phyloP scores from a whole-genome alignment of 2,329 filamentous ascomycete genomes.

The Aspergillus ruber region DNA sequence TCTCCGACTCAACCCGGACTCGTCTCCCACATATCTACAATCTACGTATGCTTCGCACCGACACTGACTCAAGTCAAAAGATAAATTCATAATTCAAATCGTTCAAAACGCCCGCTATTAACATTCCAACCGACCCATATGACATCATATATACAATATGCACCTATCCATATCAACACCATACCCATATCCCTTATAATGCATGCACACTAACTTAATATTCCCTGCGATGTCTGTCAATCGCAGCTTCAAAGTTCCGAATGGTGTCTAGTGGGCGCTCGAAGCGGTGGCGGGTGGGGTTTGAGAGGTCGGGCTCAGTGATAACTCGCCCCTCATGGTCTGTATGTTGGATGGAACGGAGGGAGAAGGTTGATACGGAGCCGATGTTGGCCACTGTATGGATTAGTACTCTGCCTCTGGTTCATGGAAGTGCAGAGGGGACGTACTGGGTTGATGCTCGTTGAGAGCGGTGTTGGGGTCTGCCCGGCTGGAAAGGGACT shows the following conservation, averaged over 20 bases:
- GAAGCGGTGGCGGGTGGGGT: conserved; percentile 78
- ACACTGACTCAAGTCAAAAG: no score
- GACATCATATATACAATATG: neutral
- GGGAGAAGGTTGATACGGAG: conserved; percentile 48
- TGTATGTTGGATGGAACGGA: conserved; percentile 68
- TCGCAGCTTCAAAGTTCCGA: conserved; percentile 79
- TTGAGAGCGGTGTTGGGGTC: conserved; percentile 78
- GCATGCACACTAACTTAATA: neutral
- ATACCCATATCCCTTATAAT: neutral
- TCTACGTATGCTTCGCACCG: no score
- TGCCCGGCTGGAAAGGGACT: conserved; percentile 63
- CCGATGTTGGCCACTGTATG: conserved; percentile 17
- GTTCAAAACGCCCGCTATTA: no score
- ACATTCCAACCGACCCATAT: no score
- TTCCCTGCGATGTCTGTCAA: conserved; percentile 52
- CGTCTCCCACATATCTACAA: no score
- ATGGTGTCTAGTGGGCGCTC: conserved; percentile 91
- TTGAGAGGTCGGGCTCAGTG: conserved; percentile 78
- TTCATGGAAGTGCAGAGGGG: neutral
- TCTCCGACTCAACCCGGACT: no score
- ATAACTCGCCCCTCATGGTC: conserved; percentile 73
- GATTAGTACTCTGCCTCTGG: neutral
- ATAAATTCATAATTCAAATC: no score
- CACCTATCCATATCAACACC: neutral
- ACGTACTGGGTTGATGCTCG: conserved; percentile 77